Conservation (phyloP, 352 stramenopile species). For the Phytophthora palmivora region DNA sequence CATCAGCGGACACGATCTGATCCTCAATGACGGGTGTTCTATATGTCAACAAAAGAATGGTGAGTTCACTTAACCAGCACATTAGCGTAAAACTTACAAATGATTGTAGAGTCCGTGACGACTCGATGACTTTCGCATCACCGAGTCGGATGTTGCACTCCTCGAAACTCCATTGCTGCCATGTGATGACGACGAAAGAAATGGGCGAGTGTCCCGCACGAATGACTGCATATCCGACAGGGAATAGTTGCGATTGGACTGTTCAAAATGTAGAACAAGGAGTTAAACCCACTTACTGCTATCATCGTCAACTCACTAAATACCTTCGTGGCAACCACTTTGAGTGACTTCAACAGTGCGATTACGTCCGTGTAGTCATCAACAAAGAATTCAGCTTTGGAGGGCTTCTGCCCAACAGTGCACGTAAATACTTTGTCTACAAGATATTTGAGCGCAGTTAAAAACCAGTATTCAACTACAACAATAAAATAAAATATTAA, state of each 20-base stretch:
- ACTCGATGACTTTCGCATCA: constrained; percentile 62
- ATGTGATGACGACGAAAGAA: constrained; percentile 61
- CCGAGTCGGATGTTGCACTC: constrained; percentile 51
- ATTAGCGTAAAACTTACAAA: constrained; percentile 46
- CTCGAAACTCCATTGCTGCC: constrained; percentile 38
- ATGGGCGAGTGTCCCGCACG: constrained; percentile 55
- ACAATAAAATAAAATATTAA: neutral
- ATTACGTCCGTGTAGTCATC: constrained; percentile 96
- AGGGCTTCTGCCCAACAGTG: constrained; percentile 98
- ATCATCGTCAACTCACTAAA: neutral
- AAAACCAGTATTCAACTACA: neutral
- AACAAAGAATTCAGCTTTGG: constrained; percentile 96
- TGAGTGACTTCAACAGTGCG: constrained; percentile 88
- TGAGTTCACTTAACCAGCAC: neutral
- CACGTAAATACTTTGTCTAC: constrained; percentile 93
- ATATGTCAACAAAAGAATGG: neutral
- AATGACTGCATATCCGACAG: constrained; percentile 88
- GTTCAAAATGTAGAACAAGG: constrained; percentile 8
- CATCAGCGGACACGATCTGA: constrained; percentile 42
- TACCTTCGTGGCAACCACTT: constrained; percentile 81
- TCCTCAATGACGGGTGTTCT: constrained; percentile 79
- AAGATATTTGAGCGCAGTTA: constrained; percentile 20
- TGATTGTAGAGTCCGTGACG: constrained; percentile 58
- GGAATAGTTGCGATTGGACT: constrained; percentile 87
- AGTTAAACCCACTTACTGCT: constrained; percentile 8